phyloP scores from a whole-genome alignment of 106 monocot genomes.

The Amphibolis antarctica region DNA sequence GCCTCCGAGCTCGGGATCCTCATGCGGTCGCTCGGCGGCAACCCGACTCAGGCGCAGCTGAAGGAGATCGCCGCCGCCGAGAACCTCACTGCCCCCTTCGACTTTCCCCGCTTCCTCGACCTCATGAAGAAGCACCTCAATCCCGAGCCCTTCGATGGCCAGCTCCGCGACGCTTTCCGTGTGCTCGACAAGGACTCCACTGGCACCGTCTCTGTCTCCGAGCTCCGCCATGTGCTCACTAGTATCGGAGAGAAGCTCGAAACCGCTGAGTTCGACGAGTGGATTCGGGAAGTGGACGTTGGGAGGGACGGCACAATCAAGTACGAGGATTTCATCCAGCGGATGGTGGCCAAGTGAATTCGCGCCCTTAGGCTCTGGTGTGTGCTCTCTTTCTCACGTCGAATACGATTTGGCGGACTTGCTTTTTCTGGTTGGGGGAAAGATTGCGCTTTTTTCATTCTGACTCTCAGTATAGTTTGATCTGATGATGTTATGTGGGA shows the following conservation, averaged over 20 bases:
- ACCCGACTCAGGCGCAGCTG: slow-evolving; percentile 93
- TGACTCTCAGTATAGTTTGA: too few species aligned
- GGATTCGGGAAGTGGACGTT: slow-evolving; percentile 96
- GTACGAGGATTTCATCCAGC: slow-evolving; percentile 90
- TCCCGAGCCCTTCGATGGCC: slow-evolving; percentile 78
- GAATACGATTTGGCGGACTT: too few species aligned
- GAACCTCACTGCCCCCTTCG: slow-evolving; percentile 63
- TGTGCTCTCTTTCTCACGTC: background rate
- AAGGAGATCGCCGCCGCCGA: slow-evolving; percentile 61
- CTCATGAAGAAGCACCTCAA: slow-evolving; percentile 67
- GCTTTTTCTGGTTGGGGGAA: too few species aligned
- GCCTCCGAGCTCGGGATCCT: slow-evolving; percentile 89
- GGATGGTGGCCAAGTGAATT: slow-evolving; percentile 77
- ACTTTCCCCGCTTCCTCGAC: slow-evolving; percentile 85
- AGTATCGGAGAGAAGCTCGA: slow-evolving; percentile 94
- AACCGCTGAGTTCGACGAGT: slow-evolving; percentile 83
- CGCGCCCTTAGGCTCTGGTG: background rate
- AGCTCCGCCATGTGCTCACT: slow-evolving; percentile 80
- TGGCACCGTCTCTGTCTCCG: slow-evolving; percentile 56
- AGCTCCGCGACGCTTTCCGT: slow-evolving; percentile 80
- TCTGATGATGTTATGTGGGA: too few species aligned
- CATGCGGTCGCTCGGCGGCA: slow-evolving; percentile 92
- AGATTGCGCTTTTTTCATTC: too few species aligned
- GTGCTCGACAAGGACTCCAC: slow-evolving; percentile 90
- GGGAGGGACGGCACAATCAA: slow-evolving; percentile 56